phyloP scores from a whole-genome alignment of 2,329 filamentous ascomycete species.

The Fusarium sp. region DNA sequence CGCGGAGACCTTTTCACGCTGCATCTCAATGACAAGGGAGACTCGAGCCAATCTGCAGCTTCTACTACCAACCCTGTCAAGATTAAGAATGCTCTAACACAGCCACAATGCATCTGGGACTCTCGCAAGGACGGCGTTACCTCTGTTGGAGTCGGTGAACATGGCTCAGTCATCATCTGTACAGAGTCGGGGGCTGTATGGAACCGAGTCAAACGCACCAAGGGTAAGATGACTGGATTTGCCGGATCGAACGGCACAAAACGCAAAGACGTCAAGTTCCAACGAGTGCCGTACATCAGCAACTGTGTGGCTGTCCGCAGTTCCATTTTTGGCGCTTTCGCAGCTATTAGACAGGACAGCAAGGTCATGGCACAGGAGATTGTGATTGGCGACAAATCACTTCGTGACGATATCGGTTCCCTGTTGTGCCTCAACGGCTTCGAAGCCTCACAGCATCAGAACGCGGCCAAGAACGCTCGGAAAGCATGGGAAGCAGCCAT shows the following conservation, averaged over 20 bases:
- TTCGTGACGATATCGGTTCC: slow-evolving; percentile 79
- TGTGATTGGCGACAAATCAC: slow-evolving; percentile 69
- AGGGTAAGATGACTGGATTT: slow-evolving; percentile 75
- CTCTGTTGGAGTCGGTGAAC: slow-evolving; percentile 89
- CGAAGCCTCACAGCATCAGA: slow-evolving; percentile 53
- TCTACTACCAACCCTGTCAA: slow-evolving; percentile 95
- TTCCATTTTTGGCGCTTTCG: slow-evolving; percentile 90
- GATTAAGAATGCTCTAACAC: slow-evolving; percentile 83
- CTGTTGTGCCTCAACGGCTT: slow-evolving; percentile 77
- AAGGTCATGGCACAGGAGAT: slow-evolving; percentile 81
- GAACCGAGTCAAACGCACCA: slow-evolving; percentile 84
- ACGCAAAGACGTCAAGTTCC: slow-evolving; percentile 94
- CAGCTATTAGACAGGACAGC: slow-evolving; percentile 85
- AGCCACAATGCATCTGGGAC: slow-evolving; percentile 87
- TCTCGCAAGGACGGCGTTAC: slow-evolving; percentile 86
- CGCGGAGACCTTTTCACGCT: slow-evolving; percentile 91
- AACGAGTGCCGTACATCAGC: slow-evolving; percentile 87
- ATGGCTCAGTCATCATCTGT: slow-evolving; percentile 93
- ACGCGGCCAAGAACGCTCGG: slow-evolving; percentile 52
- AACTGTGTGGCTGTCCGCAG: slow-evolving; percentile 86
- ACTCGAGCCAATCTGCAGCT: slow-evolving; percentile 67
- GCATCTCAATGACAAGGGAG: slow-evolving; percentile 75
- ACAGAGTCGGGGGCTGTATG: slow-evolving; percentile 94
- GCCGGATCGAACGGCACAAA: slow-evolving; percentile 65
- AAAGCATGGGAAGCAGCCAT: slow-evolving; percentile 53